Evolutionary conservation across 352 stramenopile genomes (phyloP).

Genomic region (Peronospora farinosa): DNA sequence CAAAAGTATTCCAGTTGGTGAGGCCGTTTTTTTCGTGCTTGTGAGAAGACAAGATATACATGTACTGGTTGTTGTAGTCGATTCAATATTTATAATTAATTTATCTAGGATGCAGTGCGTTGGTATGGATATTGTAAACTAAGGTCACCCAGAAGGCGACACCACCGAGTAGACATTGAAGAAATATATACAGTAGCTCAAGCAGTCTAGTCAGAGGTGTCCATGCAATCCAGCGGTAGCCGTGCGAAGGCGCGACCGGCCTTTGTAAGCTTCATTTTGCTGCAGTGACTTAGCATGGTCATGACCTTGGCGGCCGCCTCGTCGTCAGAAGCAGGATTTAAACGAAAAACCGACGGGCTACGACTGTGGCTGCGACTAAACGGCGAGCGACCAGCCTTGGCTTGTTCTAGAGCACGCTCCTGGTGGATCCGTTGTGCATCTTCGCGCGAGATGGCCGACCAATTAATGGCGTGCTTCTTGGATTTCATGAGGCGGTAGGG

Average conservation of each 20-base stretch:
- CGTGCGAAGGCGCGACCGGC: conserved; percentile 37
- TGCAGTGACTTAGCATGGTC: conserved; percentile 17
- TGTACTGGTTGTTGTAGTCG: no score
- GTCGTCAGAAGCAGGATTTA: conserved; percentile 13
- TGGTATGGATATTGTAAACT: background rate
- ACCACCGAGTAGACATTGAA: background rate
- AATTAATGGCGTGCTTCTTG: conserved; percentile 38
- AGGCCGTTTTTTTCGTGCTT: no score
- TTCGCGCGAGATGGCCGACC: conserved; percentile 33
- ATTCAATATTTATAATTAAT: background rate
- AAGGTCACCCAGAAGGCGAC: background rate
- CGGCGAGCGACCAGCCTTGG: conserved; percentile 26
- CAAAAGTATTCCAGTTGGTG: no score
- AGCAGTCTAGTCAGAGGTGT: conserved; percentile 14
- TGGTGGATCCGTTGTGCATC: conserved; percentile 32
- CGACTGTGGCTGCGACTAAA: conserved; percentile 13
- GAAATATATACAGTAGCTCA: conserved; percentile 3
- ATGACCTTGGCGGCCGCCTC: conserved; percentile 28
- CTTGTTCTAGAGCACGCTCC: conserved; percentile 28
- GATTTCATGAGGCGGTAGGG: conserved; percentile 49
- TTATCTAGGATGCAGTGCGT: background rate
- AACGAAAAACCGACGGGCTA: conserved; percentile 12
- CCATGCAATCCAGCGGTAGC: conserved; percentile 37
- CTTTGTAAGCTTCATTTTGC: conserved; percentile 23
- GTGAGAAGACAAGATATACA: no score